Conservation (phyloP, 1,284 basidiomycete genomes). For the Peniophora sp. region DNA sequence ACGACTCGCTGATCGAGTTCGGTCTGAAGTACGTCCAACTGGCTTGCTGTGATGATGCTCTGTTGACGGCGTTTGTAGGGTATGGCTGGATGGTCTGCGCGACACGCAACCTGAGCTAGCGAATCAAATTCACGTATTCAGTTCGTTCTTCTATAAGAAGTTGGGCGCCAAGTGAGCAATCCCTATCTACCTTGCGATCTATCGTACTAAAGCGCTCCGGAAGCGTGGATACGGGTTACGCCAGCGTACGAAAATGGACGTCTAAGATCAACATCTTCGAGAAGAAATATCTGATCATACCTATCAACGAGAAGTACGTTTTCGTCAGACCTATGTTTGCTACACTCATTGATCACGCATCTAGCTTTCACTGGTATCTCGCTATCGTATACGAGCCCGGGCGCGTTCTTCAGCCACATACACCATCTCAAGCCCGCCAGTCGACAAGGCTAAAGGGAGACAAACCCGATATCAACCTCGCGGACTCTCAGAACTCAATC, state of each 20-base stretch:
- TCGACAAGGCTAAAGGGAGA: conserved; percentile 6
- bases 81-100: conserved; percentile 57
- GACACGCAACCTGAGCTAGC: conserved; percentile 50
- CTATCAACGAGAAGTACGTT: conserved; percentile 90
- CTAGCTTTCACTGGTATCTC: conserved; percentile 93
- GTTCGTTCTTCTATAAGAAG: conserved; percentile 96
- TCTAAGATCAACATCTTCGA: conserved; percentile 79
- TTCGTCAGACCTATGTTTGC: conserved; percentile 1
- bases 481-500: neutral
- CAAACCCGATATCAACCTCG: neutral
- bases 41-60: neutral
- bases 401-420: conserved; percentile 41
- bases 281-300: conserved; percentile 90
- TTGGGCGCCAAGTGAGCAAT: conserved; percentile 65
- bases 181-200: neutral
- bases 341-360: conserved; percentile 1
- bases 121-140: conserved; percentile 84
- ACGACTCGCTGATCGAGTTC: conserved; percentile 95
- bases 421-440: conserved; percentile 16
- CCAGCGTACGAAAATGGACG: conserved; percentile 92
- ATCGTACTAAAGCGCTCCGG: conserved; percentile 26
- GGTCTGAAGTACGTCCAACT: conserved; percentile 71
- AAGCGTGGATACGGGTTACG: conserved; percentile 56
- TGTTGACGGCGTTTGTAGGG: conserved; percentile 32
- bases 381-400: conserved; percentile 88